These are phyloP conservation scores for Butyriboletus loyo DNA, from an alignment of 768 basidiomycete genomes.

Conservation along the genomic window DNA sequence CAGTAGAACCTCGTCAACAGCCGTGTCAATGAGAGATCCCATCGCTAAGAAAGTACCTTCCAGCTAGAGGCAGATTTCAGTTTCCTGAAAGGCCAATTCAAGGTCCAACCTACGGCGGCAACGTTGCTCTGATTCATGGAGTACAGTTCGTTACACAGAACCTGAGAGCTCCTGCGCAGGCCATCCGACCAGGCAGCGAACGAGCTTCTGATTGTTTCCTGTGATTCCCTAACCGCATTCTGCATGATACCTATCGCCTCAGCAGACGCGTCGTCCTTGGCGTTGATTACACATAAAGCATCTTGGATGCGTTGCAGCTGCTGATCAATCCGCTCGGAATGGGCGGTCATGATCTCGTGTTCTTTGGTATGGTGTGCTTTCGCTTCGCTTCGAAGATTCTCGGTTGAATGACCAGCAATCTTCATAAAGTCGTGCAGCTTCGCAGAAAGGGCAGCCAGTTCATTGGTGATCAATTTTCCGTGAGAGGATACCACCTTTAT, in stretches of 20 bases:
- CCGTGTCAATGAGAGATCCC: conserved; percentile 54
- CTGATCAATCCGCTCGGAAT: conserved; percentile 53
- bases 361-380: conserved; percentile 56
- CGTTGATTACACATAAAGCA: conserved; percentile 50
- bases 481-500: conserved; percentile 60
- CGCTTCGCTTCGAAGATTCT: conserved; percentile 53
- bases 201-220: conserved; percentile 49
- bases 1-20: conserved; percentile 54
- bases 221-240: conserved; percentile 47
- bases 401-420: conserved; percentile 49
- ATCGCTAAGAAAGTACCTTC: conserved; percentile 60
- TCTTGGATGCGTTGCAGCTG: conserved; percentile 55
- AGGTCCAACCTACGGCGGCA: conserved; percentile 34
- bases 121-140: conserved; percentile 44
- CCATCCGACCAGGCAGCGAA: conserved; percentile 55
- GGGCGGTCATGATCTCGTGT: conserved; percentile 47
- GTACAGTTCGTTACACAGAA: conserved; percentile 47
- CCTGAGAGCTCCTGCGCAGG: conserved; percentile 47
- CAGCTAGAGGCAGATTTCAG: conserved; percentile 32
- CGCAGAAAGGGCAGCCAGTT: conserved; percentile 51
- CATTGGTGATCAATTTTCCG: conserved; percentile 53
- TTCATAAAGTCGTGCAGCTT: conserved; percentile 63
- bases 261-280: conserved; percentile 52
- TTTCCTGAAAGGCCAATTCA: not conserved
- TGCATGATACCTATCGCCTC: conserved; percentile 51